phyloP scores from a whole-genome alignment of 2,329 filamentous ascomycete genomes.

The Phyllosticta capitalensis region DNA sequence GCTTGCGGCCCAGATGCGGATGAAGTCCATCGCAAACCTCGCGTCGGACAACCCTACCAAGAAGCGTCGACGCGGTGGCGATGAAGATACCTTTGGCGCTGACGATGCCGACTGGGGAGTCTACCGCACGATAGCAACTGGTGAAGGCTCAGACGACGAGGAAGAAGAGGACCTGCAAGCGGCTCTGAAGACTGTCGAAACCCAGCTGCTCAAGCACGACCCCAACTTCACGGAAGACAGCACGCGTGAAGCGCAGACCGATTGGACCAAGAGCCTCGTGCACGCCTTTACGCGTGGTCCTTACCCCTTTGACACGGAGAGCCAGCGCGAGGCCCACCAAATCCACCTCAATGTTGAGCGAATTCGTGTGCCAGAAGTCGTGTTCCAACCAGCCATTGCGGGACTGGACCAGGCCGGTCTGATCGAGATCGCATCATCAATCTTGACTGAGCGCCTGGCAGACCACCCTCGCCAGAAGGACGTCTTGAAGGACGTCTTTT shows the following conservation, averaged over 20 bases:
- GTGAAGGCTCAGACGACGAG: conserved; percentile 72
- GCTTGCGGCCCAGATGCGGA: conserved; percentile 88
- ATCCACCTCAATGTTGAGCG: conserved; percentile 94
- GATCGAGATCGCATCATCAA: conserved; percentile 83
- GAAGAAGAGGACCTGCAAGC: conserved; percentile 80
- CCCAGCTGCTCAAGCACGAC: conserved; percentile 78
- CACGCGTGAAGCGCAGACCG: conserved; percentile 81
- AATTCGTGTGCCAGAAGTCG: conserved; percentile 84
- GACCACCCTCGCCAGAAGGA: conserved; percentile 49
- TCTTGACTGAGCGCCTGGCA: conserved; percentile 71
- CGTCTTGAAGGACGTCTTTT: conserved; percentile 77
- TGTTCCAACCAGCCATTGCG: conserved; percentile 87
- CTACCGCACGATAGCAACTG: conserved; percentile 84
- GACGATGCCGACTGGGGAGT: conserved; percentile 98
- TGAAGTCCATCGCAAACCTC: conserved; percentile 96
- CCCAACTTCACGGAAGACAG: conserved; percentile 84
- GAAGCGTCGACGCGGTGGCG: conserved; percentile 75
- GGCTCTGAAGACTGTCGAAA: conserved; percentile 66
- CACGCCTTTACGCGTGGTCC: conserved; percentile 87
- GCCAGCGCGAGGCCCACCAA: conserved; percentile 72
- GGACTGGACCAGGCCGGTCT: conserved; percentile 90
- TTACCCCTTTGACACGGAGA: conserved; percentile 72
- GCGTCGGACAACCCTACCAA: conserved; percentile 78
- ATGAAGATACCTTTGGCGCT: conserved; percentile 93
- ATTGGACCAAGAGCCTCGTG: conserved; percentile 87